Evolutionary conservation across 495 filamentous ascomycete species (phyloP).

Genomic region (Penicillium bovifimosum): DNA sequence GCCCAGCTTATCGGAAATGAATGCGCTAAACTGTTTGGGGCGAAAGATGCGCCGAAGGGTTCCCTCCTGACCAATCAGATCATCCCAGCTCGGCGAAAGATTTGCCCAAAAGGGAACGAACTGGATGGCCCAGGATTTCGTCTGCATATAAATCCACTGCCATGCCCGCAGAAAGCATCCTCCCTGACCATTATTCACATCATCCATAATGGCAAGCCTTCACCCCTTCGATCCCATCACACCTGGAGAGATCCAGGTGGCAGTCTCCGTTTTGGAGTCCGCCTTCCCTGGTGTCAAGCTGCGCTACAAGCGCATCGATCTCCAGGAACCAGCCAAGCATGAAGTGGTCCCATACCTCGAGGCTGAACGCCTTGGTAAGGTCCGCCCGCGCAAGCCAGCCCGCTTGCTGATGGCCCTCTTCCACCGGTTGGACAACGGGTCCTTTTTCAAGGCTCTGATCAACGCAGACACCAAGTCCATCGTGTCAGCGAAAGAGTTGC

Average conservation of each 20-base stretch:
- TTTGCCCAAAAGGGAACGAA: constrained; percentile 14
- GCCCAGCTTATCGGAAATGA: neutral
- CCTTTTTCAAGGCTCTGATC: constrained; percentile 39
- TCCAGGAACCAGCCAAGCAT: constrained; percentile 39
- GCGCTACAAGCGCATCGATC: constrained; percentile 43
- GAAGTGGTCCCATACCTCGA: constrained; percentile 41
- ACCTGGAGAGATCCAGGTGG: constrained; percentile 39
- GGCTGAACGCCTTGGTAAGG: constrained; percentile 32
- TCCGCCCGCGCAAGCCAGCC: constrained; percentile 31
- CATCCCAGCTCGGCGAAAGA: constrained; percentile 12
- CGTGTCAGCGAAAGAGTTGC: constrained; percentile 36
- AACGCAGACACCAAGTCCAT: constrained; percentile 39
- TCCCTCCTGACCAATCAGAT: constrained; percentile 10
- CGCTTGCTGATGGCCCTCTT: constrained; percentile 39
- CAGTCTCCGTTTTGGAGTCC: constrained; percentile 33
- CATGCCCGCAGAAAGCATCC: neutral
- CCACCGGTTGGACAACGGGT: constrained; percentile 37
- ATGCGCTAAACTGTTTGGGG: constrained; percentile 13
- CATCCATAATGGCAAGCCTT: constrained; percentile 22
- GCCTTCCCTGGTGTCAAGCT: constrained; percentile 37
- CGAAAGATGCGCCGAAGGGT: constrained; percentile 19
- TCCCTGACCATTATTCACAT: neutral
- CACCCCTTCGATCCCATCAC: constrained; percentile 44
- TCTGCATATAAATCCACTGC: neutral
- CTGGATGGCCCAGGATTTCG: neutral